phyloP scores from a whole-genome alignment of 1,284 basidiomycete genomes.

The Papiliotrema flavescens region DNA sequence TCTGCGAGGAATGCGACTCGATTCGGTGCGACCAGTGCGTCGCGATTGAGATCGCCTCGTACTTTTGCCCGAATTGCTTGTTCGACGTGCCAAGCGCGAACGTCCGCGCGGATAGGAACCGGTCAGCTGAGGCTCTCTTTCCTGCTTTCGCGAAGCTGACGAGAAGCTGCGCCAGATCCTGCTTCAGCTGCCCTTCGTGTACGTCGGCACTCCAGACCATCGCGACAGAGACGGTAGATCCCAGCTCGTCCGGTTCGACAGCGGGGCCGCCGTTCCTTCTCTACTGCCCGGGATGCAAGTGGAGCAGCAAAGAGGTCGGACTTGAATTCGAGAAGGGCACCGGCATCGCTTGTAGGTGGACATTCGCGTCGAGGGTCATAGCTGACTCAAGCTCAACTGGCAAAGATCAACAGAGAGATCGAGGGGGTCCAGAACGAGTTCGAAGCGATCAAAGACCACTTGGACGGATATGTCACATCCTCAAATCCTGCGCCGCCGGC shows the following conservation, averaged over 20 bases:
- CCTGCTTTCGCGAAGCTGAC: slow-evolving; percentile 1
- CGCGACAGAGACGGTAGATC: slow-evolving; percentile 47
- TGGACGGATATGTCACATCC: slow-evolving; percentile 68
- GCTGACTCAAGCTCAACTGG: slow-evolving; percentile 67
- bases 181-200: slow-evolving; percentile 93
- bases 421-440: slow-evolving; percentile 76
- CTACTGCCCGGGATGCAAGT: slow-evolving; percentile 86
- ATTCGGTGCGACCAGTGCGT: slow-evolving; percentile 91
- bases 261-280: slow-evolving; percentile 85
- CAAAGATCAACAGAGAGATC: slow-evolving; percentile 78
- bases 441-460: slow-evolving; percentile 87
- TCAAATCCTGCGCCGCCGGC: slow-evolving; percentile 16
- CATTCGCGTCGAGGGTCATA: background rate
- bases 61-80: slow-evolving; percentile 98
- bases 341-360: slow-evolving; percentile 74
- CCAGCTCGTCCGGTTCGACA: slow-evolving; percentile 16
- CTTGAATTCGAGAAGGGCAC: slow-evolving; percentile 95
- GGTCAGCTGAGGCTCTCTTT: slow-evolving; percentile 53
- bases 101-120: slow-evolving; percentile 91
- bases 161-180: slow-evolving; percentile 88
- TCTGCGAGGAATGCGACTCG: slow-evolving; percentile 97
- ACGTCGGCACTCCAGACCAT: slow-evolving; percentile 71
- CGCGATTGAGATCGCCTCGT: slow-evolving; percentile 85
- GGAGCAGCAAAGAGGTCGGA: slow-evolving; percentile 87
- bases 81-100: slow-evolving; percentile 97